phyloP scores from a whole-genome alignment of 257 asterid genomes.

The Jacaranda copaia region DNA sequence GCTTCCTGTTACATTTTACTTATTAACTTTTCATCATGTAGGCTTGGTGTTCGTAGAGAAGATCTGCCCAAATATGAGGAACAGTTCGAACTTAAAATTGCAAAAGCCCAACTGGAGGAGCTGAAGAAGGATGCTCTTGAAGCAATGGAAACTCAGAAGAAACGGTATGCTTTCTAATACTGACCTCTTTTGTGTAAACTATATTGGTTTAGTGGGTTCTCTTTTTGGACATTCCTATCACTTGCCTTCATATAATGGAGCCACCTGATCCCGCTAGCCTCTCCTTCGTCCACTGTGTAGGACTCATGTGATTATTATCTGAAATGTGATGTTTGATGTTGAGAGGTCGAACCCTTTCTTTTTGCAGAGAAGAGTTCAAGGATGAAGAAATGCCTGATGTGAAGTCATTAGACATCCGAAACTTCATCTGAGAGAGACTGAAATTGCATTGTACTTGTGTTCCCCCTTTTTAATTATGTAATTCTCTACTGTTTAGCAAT shows the following conservation, averaged over 20 bases:
- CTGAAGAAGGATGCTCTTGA: constrained; percentile 83
- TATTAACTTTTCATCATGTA: constrained; percentile 37
- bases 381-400: constrained; percentile 81
- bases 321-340: not conserved
- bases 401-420: constrained; percentile 87
- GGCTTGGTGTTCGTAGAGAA: constrained; percentile 83
- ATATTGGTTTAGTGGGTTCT: not conserved
- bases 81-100: constrained; percentile 80
- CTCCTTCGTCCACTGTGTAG: no score
- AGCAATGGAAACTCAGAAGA: constrained; percentile 97
- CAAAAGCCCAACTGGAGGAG: constrained; percentile 89
- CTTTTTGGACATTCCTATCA: not conserved
- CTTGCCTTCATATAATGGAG: not conserved
- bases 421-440: constrained; percentile 58
- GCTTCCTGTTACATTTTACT: constrained; percentile 10
- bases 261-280: not conserved
- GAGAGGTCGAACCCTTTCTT: constrained; percentile 8
- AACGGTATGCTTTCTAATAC: constrained; percentile 53
- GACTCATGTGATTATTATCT: not conserved
- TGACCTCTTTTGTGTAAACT: not conserved
- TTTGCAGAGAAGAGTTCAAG: constrained; percentile 85
- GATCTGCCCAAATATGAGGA: constrained; percentile 91
- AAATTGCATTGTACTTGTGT: constrained; percentile 19
- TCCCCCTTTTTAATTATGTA: constrained; percentile 28
- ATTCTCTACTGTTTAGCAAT: constrained; percentile 34